Evolutionary conservation across 2,329 filamentous ascomycete species (phyloP), one percentile per base, ranked within the genome.

Genomic region (Exophiala mesophila): DNA sequence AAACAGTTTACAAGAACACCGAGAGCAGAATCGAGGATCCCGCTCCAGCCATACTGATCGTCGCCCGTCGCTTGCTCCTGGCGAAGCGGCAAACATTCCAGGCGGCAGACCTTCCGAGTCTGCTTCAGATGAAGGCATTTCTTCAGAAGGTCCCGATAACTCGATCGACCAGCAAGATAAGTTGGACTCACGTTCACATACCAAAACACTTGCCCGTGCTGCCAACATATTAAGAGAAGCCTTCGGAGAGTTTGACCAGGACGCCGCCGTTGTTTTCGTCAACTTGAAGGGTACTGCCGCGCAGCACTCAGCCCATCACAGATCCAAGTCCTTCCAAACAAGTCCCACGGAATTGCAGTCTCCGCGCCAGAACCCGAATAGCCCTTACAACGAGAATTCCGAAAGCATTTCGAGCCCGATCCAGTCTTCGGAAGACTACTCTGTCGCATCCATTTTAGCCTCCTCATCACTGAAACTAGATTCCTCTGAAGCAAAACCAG

Each of bases 201-300:
- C 61, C 1, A 64, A 66, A 47, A 68, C 68, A 2, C 74, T 75
- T 41, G 57, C 61, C 9, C 63, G 72, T 16, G 73, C 73, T 1
- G 70, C 72, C 0, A 64, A 68, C 20, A 50, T 76, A 0, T 58
- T 76, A 3, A 64, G 66, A 1, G 64, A 73, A 42, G 69, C 70
- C n/a, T 57, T 76, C 7, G 66, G 66, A 28, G 32, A 41, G 16
- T 36, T 72, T 4, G 59, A 57, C 15, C 59, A 60, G 6, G 66
- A 70, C 3, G 70, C 73, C n/a, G 72, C 71, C 2, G 69, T 74
- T 9, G 56, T 67, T 2, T 69, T 69, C 40, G 45, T 70, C 13
- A 28, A 43, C 39, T 24, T 13, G 8, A 41, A 42, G 39, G 10
- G 26, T 38, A 18, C 18, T 7, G 28, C 20, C 19, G 20, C 8